Evolutionary conservation across 495 filamentous ascomycete genomes (phyloP).

Genomic region (Talaromyces adpressus): DNA sequence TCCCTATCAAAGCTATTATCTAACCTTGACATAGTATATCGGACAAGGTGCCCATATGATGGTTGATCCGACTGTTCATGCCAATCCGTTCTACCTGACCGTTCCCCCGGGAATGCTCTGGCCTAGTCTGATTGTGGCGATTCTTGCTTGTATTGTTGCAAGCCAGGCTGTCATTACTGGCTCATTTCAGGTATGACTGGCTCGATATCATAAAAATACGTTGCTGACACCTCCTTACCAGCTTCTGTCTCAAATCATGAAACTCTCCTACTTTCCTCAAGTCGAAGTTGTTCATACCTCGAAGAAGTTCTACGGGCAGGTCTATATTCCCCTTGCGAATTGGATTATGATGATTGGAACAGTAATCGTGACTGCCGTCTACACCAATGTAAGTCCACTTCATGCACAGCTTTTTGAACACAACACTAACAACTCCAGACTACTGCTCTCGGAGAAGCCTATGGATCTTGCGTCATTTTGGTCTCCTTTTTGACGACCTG

Average conservation of each 20-base stretch:
- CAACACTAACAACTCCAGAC: constrained; percentile 24
- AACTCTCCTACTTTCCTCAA: constrained; percentile 66
- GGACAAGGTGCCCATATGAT: constrained; percentile 71
- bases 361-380: constrained; percentile 63
- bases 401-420: neutral
- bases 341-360: constrained; percentile 71
- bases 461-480: constrained; percentile 64
- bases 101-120: constrained; percentile 61
- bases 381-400: constrained; percentile 53
- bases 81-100: constrained; percentile 66
- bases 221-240: constrained; percentile 16
- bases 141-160: constrained; percentile 68
- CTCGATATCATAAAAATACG: neutral
- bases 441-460: constrained; percentile 40
- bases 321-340: constrained; percentile 66
- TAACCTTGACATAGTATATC: constrained; percentile 38
- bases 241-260: constrained; percentile 67
- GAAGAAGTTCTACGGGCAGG: constrained; percentile 57
- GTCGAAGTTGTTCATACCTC: constrained; percentile 63
- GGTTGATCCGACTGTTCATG: constrained; percentile 49
- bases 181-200: constrained; percentile 45
- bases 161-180: constrained; percentile 72
- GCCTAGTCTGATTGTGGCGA: constrained; percentile 56
- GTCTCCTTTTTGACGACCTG: constrained; percentile 69
- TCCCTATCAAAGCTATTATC: neutral